Percentiles rank a stretch among this genome's conserved stretches.
Conservation (phyloP, 2,329 filamentous ascomycete species). For the Alternaria arborescens region DNA sequence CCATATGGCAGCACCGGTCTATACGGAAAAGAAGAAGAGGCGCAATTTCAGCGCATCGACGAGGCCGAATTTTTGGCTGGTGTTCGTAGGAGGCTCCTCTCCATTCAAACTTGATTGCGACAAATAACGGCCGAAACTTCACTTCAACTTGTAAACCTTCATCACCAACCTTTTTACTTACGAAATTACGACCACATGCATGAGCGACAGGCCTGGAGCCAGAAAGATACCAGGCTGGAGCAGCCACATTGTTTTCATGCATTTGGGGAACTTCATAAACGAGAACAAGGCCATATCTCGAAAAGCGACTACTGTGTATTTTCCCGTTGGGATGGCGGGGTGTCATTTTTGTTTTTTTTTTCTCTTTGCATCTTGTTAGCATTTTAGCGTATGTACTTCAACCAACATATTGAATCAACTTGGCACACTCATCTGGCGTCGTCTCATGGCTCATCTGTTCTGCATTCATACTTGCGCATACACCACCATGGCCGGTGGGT, state of each 20-base stretch:
- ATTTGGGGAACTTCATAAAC: slow-evolving; percentile 24
- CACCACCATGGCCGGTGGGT: no score
- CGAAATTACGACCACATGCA: slow-evolving; percentile 41
- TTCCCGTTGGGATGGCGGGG: slow-evolving; percentile 21
- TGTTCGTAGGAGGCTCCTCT: slow-evolving; percentile 47
- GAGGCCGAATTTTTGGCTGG: slow-evolving; percentile 52
- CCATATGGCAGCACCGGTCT: slow-evolving; percentile 60
- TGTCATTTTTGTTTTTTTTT: slow-evolving; percentile 1
- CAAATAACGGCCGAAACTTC: slow-evolving; percentile 21
- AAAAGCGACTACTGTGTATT: slow-evolving; percentile 24
- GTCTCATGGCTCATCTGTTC: background rate
- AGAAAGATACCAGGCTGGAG: slow-evolving; percentile 42
- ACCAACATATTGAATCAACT: slow-evolving; percentile 18
- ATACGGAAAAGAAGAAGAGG: slow-evolving; percentile 59
- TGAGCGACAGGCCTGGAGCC: slow-evolving; percentile 46
- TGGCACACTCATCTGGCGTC: background rate
- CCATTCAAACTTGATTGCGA: slow-evolving; percentile 47
- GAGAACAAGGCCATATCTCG: slow-evolving; percentile 13
- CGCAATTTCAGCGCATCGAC: slow-evolving; percentile 50
- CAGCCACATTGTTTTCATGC: slow-evolving; percentile 33
- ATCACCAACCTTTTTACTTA: slow-evolving; percentile 26
- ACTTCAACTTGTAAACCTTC: slow-evolving; percentile 34
- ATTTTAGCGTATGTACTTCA: slow-evolving; percentile 26
- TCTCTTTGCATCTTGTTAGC: slow-evolving; percentile 18
- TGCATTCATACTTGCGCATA: no score